phyloP scores from a whole-genome alignment of 129 eudicot genomes.

The sunflower (Helianthus annuus) region DNA sequence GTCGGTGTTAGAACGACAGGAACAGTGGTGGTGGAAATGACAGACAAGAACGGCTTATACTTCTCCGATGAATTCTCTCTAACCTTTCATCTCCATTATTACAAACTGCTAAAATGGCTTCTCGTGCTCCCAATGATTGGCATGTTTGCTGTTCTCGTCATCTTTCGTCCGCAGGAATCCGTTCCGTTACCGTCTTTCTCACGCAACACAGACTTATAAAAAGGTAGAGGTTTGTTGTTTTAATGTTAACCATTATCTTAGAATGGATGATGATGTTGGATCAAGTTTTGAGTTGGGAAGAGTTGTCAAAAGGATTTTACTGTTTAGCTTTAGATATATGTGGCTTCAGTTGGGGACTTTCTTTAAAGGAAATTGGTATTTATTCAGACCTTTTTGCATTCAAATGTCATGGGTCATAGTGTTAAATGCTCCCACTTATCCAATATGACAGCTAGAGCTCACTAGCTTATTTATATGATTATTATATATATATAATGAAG shows the following conservation, averaged over 20 bases:
- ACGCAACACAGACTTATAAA: slow-evolving; percentile 72
- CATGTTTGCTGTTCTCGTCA: slow-evolving; percentile 86
- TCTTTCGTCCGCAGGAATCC: slow-evolving; percentile 86
- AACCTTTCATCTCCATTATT: slow-evolving; percentile 91
- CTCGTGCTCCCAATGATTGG: slow-evolving; percentile 97
- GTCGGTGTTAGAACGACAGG: slow-evolving; percentile 90
- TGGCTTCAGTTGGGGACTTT: slow-evolving; percentile 15
- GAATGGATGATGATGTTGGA: slow-evolving; percentile 23
- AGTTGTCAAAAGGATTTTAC: slow-evolving; percentile 9
- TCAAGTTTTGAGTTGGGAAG: slow-evolving; percentile 22
- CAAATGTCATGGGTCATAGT: not conserved
- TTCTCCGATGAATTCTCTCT: slow-evolving; percentile 92
- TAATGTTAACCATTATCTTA: slow-evolving; percentile 14
- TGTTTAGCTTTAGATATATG: slow-evolving; percentile 11
- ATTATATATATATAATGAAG: not conserved
- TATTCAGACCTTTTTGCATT: slow-evolving; percentile 16
- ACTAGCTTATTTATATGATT: not conserved
- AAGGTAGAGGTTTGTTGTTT: slow-evolving; percentile 18
- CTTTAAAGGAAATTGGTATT: slow-evolving; percentile 18
- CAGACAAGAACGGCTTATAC: slow-evolving; percentile 74
- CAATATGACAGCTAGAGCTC: not conserved
- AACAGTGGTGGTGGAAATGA: slow-evolving; percentile 92
- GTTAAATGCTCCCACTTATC: not conserved
- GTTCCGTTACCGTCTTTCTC: slow-evolving; percentile 97
- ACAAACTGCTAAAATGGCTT: slow-evolving; percentile 92